phyloP scores from a whole-genome alignment of 164 flowering plant species.

The Umbilicus rupestris region DNA sequence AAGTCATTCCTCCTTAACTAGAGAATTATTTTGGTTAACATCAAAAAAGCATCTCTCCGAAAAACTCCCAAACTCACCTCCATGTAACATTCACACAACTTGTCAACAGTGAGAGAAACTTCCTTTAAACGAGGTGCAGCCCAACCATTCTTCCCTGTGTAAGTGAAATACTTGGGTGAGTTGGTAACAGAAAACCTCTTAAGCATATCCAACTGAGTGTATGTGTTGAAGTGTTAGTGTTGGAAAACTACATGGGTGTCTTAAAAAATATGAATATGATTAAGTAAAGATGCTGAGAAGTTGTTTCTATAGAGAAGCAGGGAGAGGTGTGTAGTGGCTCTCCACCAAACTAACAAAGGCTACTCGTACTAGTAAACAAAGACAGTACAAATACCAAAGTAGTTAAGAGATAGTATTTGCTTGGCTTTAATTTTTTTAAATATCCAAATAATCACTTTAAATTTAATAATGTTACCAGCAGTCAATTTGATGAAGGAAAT shows the following conservation, averaged over 20 bases:
- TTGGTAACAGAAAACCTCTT: background rate
- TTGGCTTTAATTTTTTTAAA: background rate
- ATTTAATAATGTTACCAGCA: background rate
- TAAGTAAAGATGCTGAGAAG: background rate
- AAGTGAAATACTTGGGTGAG: background rate
- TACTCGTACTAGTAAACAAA: too few species aligned
- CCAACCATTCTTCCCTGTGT: conserved; percentile 80
- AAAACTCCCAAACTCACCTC: conserved; percentile 45
- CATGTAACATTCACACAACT: conserved; percentile 81
- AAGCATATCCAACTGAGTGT: background rate
- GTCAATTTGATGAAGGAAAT: background rate
- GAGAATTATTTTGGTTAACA: background rate
- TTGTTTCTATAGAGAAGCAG: background rate
- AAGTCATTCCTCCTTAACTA: background rate
- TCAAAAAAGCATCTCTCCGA: background rate
- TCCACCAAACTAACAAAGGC: too few species aligned
- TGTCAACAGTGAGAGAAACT: conserved; percentile 79
- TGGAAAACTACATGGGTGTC: background rate
- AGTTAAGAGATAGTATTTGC: too few species aligned
- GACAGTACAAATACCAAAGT: too few species aligned
- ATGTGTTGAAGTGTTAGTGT: background rate
- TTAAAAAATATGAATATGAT: background rate
- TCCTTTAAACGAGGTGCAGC: conserved; percentile 99
- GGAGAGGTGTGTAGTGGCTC: background rate
- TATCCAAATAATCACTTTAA: background rate